Percentiles rank a stretch among this genome's conserved stretches.
These are phyloP conservation scores for Salix koriyanagi DNA, from an alignment of 345 rosid genomes.

Conservation along the genomic window DNA sequence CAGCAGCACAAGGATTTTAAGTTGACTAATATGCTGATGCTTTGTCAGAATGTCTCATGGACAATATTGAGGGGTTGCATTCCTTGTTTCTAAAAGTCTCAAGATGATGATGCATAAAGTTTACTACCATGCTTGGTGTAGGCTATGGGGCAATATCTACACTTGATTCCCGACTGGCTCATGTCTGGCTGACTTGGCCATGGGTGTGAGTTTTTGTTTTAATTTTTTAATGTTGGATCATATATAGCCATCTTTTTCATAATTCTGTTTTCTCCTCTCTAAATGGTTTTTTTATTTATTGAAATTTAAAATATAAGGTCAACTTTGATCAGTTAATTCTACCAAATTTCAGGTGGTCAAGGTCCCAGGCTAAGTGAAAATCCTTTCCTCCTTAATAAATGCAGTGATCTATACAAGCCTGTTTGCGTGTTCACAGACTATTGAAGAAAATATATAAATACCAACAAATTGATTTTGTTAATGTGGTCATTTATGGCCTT, in stretches of 20 bases:
- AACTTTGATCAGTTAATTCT: too few species aligned
- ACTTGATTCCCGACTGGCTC: constrained; percentile 4
- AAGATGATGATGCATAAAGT: constrained; percentile 12
- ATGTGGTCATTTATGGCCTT: too few species aligned
- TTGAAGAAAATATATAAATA: too few species aligned
- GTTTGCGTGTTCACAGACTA: too few species aligned
- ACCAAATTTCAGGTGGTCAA: too few species aligned
- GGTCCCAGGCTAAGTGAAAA: too few species aligned
- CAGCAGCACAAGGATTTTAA: constrained; percentile 10
- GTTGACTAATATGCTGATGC: constrained; percentile 13
- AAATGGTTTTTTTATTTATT: too few species aligned
- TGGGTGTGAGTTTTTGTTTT: constrained; percentile 10
- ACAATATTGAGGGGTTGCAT: constrained; percentile 8
- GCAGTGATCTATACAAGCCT: too few species aligned
- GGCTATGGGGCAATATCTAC: constrained; percentile 9
- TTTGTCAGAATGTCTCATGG: constrained; percentile 6
- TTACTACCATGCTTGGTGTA: constrained; percentile 1
- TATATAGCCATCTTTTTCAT: neutral
- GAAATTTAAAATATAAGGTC: too few species aligned
- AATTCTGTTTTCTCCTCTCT: too few species aligned
- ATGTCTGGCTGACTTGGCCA: constrained; percentile 16
- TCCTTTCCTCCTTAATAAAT: too few species aligned
- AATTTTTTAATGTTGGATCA: neutral
- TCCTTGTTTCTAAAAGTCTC: constrained; percentile 18
- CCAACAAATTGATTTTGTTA: too few species aligned